phyloP scores from a whole-genome alignment of 306 rosid genomes.

The Castanea sativa region DNA sequence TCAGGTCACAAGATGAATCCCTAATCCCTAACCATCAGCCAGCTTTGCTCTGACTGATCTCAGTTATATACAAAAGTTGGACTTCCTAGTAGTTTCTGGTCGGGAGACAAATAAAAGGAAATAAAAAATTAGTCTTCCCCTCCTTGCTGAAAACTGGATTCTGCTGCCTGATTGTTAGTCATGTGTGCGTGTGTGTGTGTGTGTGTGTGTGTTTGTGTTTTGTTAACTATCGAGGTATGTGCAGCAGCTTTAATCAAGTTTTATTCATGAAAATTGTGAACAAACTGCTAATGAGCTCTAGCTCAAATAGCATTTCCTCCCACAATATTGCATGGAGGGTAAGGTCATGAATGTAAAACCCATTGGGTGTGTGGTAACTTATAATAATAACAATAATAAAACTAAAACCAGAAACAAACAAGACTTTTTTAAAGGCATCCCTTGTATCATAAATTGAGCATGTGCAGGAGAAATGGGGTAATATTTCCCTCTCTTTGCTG shows the following conservation, averaged over 20 bases:
- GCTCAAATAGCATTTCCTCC: too few relatives aligned
- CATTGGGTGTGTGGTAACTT: too few relatives aligned
- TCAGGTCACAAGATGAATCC: neutral
- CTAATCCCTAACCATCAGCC: neutral
- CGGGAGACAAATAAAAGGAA: neutral
- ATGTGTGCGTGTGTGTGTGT: neutral
- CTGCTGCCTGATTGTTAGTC: neutral
- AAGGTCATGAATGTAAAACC: too few relatives aligned
- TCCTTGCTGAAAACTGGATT: neutral
- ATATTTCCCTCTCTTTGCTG: neutral
- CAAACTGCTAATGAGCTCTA: too few relatives aligned
- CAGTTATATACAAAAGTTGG: neutral
- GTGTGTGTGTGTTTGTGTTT: neutral
- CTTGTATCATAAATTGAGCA: neutral
- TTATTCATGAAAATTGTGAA: neutral
- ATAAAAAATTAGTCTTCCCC: neutral
- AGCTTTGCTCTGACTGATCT: neutral
- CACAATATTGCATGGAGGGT: too few relatives aligned
- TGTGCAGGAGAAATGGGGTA: neutral
- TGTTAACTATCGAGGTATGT: neutral
- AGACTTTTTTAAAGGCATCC: neutral
- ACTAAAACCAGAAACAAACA: neutral
- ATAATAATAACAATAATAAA: too few relatives aligned
- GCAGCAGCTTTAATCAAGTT: neutral
- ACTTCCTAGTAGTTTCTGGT: neutral